Evolutionary conservation across 257 asterid genomes (phyloP).

Genomic region (Solanum paucissectum): DNA sequence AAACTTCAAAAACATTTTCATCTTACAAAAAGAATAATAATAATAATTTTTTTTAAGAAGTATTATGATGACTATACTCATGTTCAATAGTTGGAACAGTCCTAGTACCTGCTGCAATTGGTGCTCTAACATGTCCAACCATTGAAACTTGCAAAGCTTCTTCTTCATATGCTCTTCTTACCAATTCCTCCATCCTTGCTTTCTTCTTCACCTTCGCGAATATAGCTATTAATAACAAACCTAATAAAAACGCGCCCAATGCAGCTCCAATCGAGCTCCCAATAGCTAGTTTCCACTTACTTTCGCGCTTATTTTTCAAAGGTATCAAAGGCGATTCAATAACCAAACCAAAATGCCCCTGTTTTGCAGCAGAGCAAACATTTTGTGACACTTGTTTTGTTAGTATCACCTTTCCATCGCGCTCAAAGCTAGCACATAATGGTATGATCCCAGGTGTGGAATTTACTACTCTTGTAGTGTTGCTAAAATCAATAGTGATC

Average conservation of each 20-base stretch:
- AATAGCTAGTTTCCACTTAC: constrained; percentile 45
- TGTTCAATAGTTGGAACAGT: constrained; percentile 64
- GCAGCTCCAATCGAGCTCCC: constrained; percentile 67
- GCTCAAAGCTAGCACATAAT: constrained; percentile 61
- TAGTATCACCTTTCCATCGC: constrained; percentile 39
- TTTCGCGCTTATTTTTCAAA: constrained; percentile 28
- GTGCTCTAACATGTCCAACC: constrained; percentile 94
- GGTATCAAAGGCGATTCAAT: constrained; percentile 63
- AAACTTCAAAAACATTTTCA: constrained; percentile 10
- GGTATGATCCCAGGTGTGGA: constrained; percentile 35
- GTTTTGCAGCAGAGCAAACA: constrained; percentile 35
- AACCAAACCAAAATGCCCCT: constrained; percentile 69
- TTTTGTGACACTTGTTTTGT: constrained; percentile 25
- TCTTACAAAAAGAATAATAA: constrained; percentile 12
- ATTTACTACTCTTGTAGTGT: background rate
- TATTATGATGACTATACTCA: constrained; percentile 23
- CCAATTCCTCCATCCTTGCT: constrained; percentile 76
- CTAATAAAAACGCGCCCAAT: constrained; percentile 53
- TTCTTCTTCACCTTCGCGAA: constrained; percentile 69
- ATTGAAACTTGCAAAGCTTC: constrained; percentile 90
- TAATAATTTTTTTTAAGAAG: background rate
- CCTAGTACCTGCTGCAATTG: constrained; percentile 54
- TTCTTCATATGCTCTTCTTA: constrained; percentile 84
- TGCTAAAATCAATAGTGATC: constrained; percentile 47
- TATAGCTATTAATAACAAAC: constrained; percentile 56